Evolutionary conservation across 2,329 filamentous ascomycete species (phyloP).

Genomic region (Fonsecaea nubica): DNA sequence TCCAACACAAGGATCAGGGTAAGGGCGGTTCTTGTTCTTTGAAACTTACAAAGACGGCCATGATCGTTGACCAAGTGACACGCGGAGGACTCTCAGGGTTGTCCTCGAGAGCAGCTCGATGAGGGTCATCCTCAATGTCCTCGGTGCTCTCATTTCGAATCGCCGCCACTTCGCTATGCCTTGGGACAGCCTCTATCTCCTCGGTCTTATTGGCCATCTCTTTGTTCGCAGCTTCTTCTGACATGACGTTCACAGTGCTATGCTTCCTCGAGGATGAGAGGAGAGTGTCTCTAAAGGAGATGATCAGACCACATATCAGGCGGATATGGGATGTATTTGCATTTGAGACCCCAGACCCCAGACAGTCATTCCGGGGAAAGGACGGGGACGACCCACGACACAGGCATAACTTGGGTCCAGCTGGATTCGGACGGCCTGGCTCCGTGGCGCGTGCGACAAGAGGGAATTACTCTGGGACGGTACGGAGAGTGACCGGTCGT

Average conservation of each 20-base stretch:
- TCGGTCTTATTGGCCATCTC: constrained; percentile 14
- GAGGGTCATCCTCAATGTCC: constrained; percentile 27
- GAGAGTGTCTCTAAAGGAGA: constrained; percentile 3
- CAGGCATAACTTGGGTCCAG: background rate
- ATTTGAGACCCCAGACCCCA: constrained; percentile 21
- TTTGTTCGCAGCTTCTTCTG: constrained; percentile 12
- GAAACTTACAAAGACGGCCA: constrained; percentile 24
- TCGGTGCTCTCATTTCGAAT: background rate
- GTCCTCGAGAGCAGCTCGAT: constrained; percentile 29
- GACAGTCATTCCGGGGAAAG: constrained; percentile 18
- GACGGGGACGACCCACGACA: constrained; percentile 17
- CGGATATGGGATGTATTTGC: constrained; percentile 10
- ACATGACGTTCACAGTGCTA: constrained; percentile 6
- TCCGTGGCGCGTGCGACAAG: constrained; percentile 4
- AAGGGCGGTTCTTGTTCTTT: background rate
- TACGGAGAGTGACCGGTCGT: background rate
- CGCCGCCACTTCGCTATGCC: background rate
- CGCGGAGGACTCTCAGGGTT: constrained; percentile 22
- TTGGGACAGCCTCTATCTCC: constrained; percentile 9
- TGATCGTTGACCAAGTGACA: constrained; percentile 23
- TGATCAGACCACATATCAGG: background rate
- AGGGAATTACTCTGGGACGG: background rate
- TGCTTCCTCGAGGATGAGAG: background rate
- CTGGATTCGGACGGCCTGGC: background rate
- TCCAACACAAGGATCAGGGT: background rate